phyloP scores from a whole-genome alignment of 805 yeast genomes.

The Barnettozyma wickerhamii region DNA sequence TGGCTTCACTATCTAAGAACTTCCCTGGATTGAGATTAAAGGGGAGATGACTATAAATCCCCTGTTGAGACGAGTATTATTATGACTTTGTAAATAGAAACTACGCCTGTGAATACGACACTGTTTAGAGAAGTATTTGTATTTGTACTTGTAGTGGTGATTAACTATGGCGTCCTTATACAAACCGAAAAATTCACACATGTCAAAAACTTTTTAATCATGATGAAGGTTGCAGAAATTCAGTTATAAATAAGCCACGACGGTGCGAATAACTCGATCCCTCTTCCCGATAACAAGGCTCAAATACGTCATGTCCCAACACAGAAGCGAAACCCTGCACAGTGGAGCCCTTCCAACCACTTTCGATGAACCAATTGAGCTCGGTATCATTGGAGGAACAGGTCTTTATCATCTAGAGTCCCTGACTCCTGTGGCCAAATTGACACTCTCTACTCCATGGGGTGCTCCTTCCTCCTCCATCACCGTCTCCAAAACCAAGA shows the following conservation, averaged over 20 bases:
- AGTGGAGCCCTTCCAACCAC: constrained; percentile 36
- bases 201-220: too few species aligned
- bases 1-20: constrained; percentile 58
- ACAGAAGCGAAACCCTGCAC: constrained; percentile 22
- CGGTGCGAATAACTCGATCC: constrained; percentile 9
- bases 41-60: neutral
- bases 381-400: constrained; percentile 96
- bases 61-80: neutral
- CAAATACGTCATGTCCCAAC: constrained; percentile 20
- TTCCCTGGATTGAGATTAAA: too few species aligned
- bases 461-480: constrained; percentile 94
- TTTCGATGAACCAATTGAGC: constrained; percentile 61
- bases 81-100: neutral
- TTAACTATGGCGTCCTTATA: neutral
- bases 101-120: neutral
- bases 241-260: neutral
- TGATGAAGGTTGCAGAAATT: too few species aligned
- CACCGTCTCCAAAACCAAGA: constrained; percentile 74
- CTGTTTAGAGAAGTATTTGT: neutral
- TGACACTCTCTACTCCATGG: constrained; percentile 92
- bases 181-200: neutral
- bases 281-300: constrained; percentile 4
- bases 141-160: neutral
- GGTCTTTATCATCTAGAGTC: constrained; percentile 89
- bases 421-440: constrained; percentile 77